phyloP scores from a whole-genome alignment of 768 basidiomycete genomes.

The Suillus decipiens region DNA sequence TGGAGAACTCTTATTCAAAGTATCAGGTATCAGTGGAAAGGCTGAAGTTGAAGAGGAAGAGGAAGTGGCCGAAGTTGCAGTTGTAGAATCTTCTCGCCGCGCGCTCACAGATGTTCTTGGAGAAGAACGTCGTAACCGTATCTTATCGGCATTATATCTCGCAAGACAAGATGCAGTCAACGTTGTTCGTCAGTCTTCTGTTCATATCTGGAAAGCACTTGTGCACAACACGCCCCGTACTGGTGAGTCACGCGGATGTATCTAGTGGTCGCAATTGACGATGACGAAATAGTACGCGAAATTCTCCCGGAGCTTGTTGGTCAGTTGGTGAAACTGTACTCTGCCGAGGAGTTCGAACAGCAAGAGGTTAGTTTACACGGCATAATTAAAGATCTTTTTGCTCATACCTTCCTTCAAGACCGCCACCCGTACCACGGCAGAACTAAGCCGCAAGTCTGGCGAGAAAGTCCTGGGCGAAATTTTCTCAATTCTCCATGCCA shows the following conservation, averaged over 20 bases:
- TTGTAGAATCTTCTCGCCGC: slow-evolving; percentile 79
- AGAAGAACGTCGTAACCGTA: slow-evolving; percentile 83
- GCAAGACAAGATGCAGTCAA: slow-evolving; percentile 92
- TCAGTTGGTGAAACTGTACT: slow-evolving; percentile 77
- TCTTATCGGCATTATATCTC: slow-evolving; percentile 87
- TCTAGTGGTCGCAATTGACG: not conserved
- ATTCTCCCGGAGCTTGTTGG: slow-evolving; percentile 83
- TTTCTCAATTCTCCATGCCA: slow-evolving; percentile 71
- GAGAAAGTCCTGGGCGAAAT: slow-evolving; percentile 88
- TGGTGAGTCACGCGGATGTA: slow-evolving; percentile 46
- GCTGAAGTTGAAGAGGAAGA: slow-evolving; percentile 75
- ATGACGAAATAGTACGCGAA: slow-evolving; percentile 66
- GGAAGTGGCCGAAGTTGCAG: slow-evolving; percentile 57
- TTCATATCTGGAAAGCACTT: slow-evolving; percentile 98
- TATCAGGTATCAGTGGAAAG: slow-evolving; percentile 94
- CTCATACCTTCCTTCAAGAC: slow-evolving; percentile 52
- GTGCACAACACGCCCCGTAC: slow-evolving; percentile 94
- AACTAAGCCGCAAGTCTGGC: slow-evolving; percentile 94
- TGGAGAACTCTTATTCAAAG: slow-evolving; percentile 94
- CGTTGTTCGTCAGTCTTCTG: slow-evolving; percentile 85
- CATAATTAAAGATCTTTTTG: slow-evolving; percentile 5
- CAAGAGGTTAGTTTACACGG: slow-evolving; percentile 64
- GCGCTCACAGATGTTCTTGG: slow-evolving; percentile 90
- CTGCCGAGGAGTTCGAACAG: slow-evolving; percentile 80
- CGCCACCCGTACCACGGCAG: slow-evolving; percentile 82